Conservation (phyloP, 1,284 basidiomycete species). For the Melampsora larici-populina region DNA sequence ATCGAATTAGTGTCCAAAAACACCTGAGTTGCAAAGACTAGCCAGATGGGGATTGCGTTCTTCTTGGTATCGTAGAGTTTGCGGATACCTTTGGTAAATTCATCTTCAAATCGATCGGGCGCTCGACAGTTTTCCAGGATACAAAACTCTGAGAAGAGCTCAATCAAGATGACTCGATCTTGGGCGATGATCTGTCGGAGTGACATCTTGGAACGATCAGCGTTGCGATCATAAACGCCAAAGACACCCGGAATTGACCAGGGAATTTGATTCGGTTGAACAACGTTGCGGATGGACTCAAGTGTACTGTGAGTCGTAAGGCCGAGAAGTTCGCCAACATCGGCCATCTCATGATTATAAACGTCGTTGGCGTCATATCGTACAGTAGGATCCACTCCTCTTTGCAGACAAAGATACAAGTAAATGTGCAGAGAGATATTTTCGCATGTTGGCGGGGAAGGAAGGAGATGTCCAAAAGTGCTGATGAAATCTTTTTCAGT, state of each 20-base stretch:
- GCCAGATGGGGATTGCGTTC: not conserved
- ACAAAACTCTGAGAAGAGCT: not conserved
- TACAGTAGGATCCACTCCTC: not conserved
- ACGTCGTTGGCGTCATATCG: not conserved
- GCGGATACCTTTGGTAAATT: not conserved
- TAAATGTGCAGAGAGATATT: not conserved
- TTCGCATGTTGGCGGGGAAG: not conserved
- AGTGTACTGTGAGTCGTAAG: too few relatives aligned
- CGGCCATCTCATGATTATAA: conserved; percentile 1
- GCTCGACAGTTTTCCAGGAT: not conserved
- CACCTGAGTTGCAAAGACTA: not conserved
- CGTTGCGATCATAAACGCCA: not conserved
- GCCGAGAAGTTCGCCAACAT: not conserved
- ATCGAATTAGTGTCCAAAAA: not conserved
- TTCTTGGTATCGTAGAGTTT: not conserved
- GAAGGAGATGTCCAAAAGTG: not conserved
- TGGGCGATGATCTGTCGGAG: not conserved
- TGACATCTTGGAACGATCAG: not conserved
- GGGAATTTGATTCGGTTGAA: not conserved
- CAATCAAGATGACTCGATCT: not conserved
- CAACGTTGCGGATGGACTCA: not conserved
- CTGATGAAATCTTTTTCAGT: not conserved
- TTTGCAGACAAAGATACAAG: not conserved
- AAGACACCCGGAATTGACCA: too few relatives aligned
- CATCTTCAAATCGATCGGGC: not conserved